Percentiles rank a stretch among this genome's conserved stretches.
phyloP scores from a whole-genome alignment of 345 rosid species.

The Citropsis articulata region DNA sequence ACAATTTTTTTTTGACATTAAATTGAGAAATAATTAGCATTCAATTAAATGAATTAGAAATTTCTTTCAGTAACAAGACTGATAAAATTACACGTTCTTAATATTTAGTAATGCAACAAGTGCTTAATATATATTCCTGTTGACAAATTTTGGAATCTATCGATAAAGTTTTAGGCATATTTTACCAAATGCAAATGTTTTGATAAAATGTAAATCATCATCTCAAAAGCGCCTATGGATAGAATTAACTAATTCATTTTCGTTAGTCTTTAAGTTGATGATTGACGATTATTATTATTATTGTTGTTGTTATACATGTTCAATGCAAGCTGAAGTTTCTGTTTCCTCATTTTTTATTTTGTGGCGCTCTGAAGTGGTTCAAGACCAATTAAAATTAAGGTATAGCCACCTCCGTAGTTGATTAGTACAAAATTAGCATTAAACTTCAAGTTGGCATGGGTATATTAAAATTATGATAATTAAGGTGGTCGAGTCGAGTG shows the following conservation, averaged over 20 bases:
- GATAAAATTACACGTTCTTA: no score
- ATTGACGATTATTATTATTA: neutral
- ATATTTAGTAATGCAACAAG: no score
- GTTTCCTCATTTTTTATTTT: neutral
- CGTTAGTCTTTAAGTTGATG: neutral
- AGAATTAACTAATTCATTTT: neutral
- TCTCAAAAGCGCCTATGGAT: neutral
- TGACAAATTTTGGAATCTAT: no score
- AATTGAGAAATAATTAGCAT: no score
- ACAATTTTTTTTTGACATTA: no score
- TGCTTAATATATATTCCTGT: neutral
- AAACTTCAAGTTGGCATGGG: neutral
- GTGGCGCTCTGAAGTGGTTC: neutral
- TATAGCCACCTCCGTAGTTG: neutral
- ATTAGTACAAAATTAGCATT: neutral
- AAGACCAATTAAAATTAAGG: neutral
- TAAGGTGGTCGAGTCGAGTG: neutral
- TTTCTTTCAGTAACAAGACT: no score
- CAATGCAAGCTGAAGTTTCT: neutral
- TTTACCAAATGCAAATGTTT: neutral
- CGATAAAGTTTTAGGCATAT: neutral
- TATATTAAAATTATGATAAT: neutral
- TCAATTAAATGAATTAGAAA: no score
- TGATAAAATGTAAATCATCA: neutral
- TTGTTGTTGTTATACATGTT: neutral